Evolutionary conservation across 306 rosid genomes (phyloP).

Genomic region (Ammopiptanthus mongolicus): DNA sequence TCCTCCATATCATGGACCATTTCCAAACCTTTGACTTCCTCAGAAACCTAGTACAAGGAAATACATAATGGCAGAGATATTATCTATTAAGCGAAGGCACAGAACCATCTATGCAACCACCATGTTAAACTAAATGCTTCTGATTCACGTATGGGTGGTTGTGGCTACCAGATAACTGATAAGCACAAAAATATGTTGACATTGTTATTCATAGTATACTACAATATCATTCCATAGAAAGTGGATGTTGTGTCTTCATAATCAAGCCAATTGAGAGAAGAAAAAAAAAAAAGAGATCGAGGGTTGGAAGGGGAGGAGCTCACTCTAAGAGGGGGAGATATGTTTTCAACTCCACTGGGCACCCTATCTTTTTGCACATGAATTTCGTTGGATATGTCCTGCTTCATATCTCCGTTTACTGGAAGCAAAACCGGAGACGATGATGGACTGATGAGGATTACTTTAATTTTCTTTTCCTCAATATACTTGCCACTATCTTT

Average conservation of each 20-base stretch:
- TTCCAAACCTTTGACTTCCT: no score
- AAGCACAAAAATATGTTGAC: neutral
- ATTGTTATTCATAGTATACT: neutral
- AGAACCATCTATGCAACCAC: no score
- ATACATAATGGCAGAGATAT: no score
- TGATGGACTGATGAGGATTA: constrained; percentile 55
- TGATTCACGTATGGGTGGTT: no score
- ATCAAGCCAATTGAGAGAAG: neutral
- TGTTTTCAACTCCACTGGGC: constrained; percentile 68
- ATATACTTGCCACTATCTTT: constrained; percentile 59
- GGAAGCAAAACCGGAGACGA: constrained; percentile 67
- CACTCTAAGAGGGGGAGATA: constrained; percentile 61
- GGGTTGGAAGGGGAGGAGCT: no score
- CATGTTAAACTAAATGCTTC: no score
- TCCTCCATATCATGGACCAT: no score
- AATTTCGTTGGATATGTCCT: constrained; percentile 42
- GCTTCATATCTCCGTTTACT: constrained; percentile 62
- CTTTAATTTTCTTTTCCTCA: constrained; percentile 83
- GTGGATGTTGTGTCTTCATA: neutral
- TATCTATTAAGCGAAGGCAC: no score
- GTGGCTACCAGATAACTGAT: no score
- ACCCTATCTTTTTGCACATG: constrained; percentile 51
- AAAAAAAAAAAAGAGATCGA: neutral
- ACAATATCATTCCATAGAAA: neutral
- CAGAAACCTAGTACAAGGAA: no score